Conservation (phyloP, 2,329 filamentous ascomycete genomes). For the Colletotrichum sp. region DNA sequence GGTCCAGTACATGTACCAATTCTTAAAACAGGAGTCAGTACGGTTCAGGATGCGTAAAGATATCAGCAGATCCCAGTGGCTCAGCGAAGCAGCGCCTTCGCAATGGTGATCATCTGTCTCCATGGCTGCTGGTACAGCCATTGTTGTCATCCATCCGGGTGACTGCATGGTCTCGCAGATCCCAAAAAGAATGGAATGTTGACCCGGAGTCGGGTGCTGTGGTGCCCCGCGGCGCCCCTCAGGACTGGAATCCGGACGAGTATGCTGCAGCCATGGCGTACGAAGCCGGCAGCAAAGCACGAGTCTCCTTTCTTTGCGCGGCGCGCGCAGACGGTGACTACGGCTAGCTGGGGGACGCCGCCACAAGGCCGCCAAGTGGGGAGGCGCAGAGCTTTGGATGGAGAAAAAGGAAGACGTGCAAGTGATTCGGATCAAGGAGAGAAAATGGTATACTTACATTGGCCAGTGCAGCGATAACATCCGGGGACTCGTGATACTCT, state of each 20-base stretch:
- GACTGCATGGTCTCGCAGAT: not conserved
- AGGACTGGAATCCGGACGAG: not conserved
- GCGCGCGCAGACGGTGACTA: not conserved
- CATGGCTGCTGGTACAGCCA: not conserved
- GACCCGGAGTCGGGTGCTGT: not conserved
- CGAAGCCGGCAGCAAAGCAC: not conserved
- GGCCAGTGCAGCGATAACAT: constrained; percentile 84
- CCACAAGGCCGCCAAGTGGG: not conserved
- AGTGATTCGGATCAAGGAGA: not conserved
- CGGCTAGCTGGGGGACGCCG: not conserved
- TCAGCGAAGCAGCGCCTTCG: not conserved
- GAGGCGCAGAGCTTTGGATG: not conserved
- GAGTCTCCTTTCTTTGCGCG: not conserved
- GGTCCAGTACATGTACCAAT: constrained; percentile 99
- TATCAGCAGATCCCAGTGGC: not conserved
- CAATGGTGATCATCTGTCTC: not conserved
- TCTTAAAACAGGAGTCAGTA: constrained; percentile 56
- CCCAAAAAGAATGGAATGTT: not conserved
- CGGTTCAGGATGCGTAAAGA: not conserved
- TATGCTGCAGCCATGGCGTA: not conserved
- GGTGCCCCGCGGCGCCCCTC: not conserved
- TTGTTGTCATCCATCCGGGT: not conserved
- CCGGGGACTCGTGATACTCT: constrained; percentile 88
- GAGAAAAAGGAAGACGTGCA: constrained; percentile 1
- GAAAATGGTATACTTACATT: constrained; percentile 62